Conservation (phyloP, 108 stramenopile species). For the Hondaea fermentalgiana region DNA sequence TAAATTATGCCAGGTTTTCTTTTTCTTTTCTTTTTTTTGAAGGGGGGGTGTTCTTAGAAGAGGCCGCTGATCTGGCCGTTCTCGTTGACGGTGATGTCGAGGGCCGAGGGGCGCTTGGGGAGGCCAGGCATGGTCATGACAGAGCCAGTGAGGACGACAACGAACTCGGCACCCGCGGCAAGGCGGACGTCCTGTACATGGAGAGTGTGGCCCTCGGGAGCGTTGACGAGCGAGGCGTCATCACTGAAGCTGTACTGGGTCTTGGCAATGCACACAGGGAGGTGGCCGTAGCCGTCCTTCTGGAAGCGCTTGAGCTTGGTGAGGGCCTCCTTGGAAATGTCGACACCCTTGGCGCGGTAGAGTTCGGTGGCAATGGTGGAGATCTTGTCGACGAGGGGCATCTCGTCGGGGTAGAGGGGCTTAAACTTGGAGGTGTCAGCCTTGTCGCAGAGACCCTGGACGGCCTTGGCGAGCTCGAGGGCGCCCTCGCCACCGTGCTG, state of each 20-base stretch:
- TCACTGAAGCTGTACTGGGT: conserved; percentile 17
- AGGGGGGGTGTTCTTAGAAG: not conserved
- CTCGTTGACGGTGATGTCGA: conserved; percentile 19
- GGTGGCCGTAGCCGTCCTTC: conserved; percentile 1
- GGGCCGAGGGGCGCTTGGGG: conserved; percentile 12
- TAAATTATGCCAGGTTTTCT: no score
- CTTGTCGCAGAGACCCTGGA: not conserved
- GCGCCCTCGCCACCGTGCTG: not conserved
- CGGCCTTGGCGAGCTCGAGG: not conserved
- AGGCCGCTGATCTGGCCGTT: conserved; percentile 11
- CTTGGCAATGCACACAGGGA: conserved; percentile 19
- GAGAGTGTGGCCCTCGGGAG: not conserved
- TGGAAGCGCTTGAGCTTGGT: conserved; percentile 2
- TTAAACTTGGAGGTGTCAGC: conserved; percentile 5
- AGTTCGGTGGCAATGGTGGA: conserved; percentile 4
- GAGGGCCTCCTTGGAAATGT: not conserved
- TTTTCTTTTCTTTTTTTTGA: no score
- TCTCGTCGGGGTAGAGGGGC: not conserved
- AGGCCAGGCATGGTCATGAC: conserved; percentile 20
- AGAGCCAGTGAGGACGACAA: not conserved
- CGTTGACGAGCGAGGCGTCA: not conserved
- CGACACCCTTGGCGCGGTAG: not conserved
- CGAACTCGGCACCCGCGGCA: conserved; percentile 11
- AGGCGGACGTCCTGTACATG: not conserved
- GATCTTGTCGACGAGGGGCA: conserved; percentile 1